Percentiles rank a stretch among this genome's conserved stretches.
These are phyloP conservation scores for Sporisorium scitamineum DNA, from an alignment of 1,284 basidiomycete genomes.

Conservation along the genomic window DNA sequence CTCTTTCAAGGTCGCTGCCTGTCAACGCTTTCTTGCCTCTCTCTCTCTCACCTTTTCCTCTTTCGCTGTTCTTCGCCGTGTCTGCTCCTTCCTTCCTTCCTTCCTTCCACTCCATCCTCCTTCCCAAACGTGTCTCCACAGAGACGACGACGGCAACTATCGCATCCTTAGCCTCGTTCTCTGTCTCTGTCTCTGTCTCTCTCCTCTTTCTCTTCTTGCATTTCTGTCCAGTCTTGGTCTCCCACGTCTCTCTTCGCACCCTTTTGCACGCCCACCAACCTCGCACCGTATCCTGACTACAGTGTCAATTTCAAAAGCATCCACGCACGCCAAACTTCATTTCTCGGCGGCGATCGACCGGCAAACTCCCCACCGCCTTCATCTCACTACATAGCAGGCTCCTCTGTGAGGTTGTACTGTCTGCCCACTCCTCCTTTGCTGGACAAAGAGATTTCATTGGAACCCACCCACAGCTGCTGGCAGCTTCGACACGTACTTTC, in stretches of 20 bases:
- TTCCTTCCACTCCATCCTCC: constrained; percentile 6
- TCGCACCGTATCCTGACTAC: background rate
- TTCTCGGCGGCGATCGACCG: constrained; percentile 1
- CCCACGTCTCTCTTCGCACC: background rate
- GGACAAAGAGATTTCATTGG: constrained; percentile 23
- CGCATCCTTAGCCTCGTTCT: constrained; percentile 14
- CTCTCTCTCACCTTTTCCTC: background rate
- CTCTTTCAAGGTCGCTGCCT: background rate
- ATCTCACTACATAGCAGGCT: constrained; percentile 2
- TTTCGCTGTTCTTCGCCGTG: background rate
- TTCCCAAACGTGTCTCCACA: constrained; percentile 5
- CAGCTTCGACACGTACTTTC: constrained; percentile 10
- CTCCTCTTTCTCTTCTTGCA: background rate
- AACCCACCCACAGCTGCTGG: constrained; percentile 21
- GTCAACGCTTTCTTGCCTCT: background rate
- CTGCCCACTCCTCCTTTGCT: constrained; percentile 14
- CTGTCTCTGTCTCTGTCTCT: constrained; percentile 7
- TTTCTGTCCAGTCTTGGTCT: background rate
- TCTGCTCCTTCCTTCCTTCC: background rate
- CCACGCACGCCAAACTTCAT: constrained; percentile 7
- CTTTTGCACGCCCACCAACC: constrained; percentile 1
- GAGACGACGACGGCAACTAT: constrained; percentile 16
- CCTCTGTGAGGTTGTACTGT: constrained; percentile 26
- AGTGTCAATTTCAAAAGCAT: background rate
- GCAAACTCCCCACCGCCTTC: background rate